Evolutionary conservation across 2,329 filamentous ascomycete species (phyloP).

Genomic region (Stagonosporopsis vannaccii): DNA sequence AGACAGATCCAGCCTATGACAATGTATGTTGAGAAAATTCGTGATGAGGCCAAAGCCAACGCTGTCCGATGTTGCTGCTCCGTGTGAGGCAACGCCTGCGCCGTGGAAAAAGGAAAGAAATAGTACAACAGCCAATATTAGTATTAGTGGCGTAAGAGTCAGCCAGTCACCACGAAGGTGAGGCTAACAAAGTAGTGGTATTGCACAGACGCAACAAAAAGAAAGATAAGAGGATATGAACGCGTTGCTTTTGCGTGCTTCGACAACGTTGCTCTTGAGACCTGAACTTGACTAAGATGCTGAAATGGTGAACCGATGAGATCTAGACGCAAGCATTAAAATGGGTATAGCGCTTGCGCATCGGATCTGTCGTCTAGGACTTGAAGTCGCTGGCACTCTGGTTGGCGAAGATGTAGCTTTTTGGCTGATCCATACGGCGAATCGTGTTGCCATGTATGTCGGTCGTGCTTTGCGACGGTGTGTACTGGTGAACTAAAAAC

Average conservation of each 20-base stretch:
- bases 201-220: not conserved
- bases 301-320: not conserved
- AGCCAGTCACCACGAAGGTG: not conserved
- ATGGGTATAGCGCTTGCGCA: not conserved
- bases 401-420: constrained; percentile 59
- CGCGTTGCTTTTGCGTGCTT: not conserved
- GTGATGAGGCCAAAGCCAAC: constrained; percentile 14
- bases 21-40: constrained; percentile 19
- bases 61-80: constrained; percentile 11
- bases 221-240: not conserved
- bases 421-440: constrained; percentile 46
- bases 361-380: not conserved
- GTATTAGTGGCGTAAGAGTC: constrained; percentile 7
- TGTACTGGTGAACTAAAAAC: constrained; percentile 58
- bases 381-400: constrained; percentile 55
- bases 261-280: not conserved
- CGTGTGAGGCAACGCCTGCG: constrained; percentile 16
- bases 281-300: not conserved
- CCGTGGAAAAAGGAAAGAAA: constrained; percentile 4
- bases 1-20: constrained; percentile 18
- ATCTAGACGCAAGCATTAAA: not conserved
- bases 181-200: constrained; percentile 1
- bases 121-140: constrained; percentile 12
- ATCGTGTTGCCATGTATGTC: constrained; percentile 40
- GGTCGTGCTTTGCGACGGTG: constrained; percentile 50